Evolutionary conservation across 1,284 basidiomycete genomes (phyloP).

Genomic region (Austroboletus novae-zelandiae): DNA sequence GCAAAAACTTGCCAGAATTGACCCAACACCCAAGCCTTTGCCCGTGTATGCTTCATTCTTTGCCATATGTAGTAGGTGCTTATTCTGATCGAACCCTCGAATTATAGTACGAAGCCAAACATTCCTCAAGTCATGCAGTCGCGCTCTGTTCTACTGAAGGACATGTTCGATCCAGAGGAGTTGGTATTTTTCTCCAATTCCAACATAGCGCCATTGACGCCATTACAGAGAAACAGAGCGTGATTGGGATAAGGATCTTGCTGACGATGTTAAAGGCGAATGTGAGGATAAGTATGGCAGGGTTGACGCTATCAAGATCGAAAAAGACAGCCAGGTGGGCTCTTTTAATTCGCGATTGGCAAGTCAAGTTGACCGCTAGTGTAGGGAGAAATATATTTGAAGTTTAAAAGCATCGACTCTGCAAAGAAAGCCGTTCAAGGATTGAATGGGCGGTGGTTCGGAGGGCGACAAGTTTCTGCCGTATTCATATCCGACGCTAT

Average conservation of each 20-base stretch:
- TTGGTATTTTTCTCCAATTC: conserved; percentile 38
- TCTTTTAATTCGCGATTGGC: not conserved
- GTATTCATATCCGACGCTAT: conserved; percentile 87
- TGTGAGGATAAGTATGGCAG: conserved; percentile 89
- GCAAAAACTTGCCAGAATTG: conserved; percentile 97
- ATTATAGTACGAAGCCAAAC: conserved; percentile 57
- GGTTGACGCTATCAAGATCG: conserved; percentile 87
- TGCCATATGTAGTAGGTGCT: not conserved
- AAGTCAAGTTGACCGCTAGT: conserved; percentile 1
- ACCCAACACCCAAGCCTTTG: conserved; percentile 57
- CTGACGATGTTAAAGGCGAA: conserved; percentile 94
- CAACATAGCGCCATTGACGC: conserved; percentile 4
- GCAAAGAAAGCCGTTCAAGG: conserved; percentile 86
- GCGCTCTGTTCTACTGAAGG: conserved; percentile 81
- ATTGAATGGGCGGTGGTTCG: conserved; percentile 94
- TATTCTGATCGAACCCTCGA: conserved; percentile 10
- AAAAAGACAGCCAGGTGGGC: conserved; percentile 87
- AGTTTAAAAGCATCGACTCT: conserved; percentile 77
- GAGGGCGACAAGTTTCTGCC: conserved; percentile 84
- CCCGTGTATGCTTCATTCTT: conserved; percentile 49
- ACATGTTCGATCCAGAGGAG: conserved; percentile 98
- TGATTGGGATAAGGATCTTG: conserved; percentile 96
- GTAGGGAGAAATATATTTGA: conserved; percentile 98
- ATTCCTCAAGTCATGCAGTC: conserved; percentile 82
- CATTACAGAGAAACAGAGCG: conserved; percentile 81